A percentile compares a stretch with the other conserved stretches of the same genome.
These are phyloP conservation scores for Dictyostelium brefeldianum DNA, from an alignment of 78 protist genomes.

Conservation along the genomic window DNA sequence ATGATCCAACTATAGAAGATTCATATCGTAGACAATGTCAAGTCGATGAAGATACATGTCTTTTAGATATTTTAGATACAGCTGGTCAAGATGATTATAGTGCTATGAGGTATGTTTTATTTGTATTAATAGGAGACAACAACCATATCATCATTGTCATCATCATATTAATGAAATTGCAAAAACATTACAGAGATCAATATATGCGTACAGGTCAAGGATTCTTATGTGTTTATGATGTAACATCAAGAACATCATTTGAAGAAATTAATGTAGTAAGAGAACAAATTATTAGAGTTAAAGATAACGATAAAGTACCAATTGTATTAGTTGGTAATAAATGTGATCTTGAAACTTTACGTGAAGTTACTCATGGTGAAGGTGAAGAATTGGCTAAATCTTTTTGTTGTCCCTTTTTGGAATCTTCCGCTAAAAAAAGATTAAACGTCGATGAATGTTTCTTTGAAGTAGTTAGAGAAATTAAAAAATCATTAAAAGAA, in stretches of 20 bases:
- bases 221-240: slow-evolving; percentile 91
- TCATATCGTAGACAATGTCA: slow-evolving; percentile 87
- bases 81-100: slow-evolving; percentile 95
- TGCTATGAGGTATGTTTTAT: slow-evolving; percentile 83
- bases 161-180: neutral
- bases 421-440: slow-evolving; percentile 92
- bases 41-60: slow-evolving; percentile 89
- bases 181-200: slow-evolving; percentile 71
- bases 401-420: slow-evolving; percentile 81
- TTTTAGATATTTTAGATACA: slow-evolving; percentile 92
- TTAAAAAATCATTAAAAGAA: slow-evolving; percentile 71
- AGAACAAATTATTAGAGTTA: slow-evolving; percentile 87
- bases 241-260: slow-evolving; percentile 86
- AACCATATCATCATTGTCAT: neutral
- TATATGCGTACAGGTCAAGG: slow-evolving; percentile 93
- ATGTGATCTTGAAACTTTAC: slow-evolving; percentile 86
- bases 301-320: slow-evolving; percentile 90
- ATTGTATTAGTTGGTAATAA: slow-evolving; percentile 95
- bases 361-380: slow-evolving; percentile 87
- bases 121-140: slow-evolving; percentile 56
- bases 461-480: slow-evolving; percentile 82
- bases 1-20: slow-evolving; percentile 95
- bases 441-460: slow-evolving; percentile 96
- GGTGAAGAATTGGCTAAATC: slow-evolving; percentile 87
- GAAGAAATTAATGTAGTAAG: slow-evolving; percentile 85